Conservation (phyloP, 140 eudicot species). For the Stevia rebaudiana region DNA sequence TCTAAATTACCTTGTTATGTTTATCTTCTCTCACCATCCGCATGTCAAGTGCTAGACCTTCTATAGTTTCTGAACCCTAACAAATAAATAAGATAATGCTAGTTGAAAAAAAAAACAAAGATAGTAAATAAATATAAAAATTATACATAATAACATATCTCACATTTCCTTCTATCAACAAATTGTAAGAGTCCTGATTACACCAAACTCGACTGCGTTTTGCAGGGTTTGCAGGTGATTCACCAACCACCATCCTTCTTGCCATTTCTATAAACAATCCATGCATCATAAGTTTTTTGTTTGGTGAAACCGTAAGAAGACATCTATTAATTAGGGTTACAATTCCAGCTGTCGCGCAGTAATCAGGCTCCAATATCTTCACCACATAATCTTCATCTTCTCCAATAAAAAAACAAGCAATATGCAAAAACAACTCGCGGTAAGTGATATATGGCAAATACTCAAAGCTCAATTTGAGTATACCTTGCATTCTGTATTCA, state of each 20-base stretch:
- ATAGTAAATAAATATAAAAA: background rate
- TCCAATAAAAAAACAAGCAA: slow-evolving; percentile 12
- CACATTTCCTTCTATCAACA: slow-evolving; percentile 24
- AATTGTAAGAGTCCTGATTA: slow-evolving; percentile 19
- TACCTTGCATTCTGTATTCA: slow-evolving; percentile 7
- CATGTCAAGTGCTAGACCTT: slow-evolving; percentile 37
- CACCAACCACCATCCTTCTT: slow-evolving; percentile 26
- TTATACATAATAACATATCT: slow-evolving; percentile 7
- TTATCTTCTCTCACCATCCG: slow-evolving; percentile 16
- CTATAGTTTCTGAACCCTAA: slow-evolving; percentile 27
- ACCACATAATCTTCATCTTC: slow-evolving; percentile 13
- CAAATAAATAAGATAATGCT: background rate
- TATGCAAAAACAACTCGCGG: no score
- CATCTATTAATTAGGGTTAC: slow-evolving; percentile 22
- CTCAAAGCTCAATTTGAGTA: slow-evolving; percentile 24
- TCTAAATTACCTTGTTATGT: slow-evolving; percentile 4
- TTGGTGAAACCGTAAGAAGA: slow-evolving; percentile 18
- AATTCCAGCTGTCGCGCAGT: slow-evolving; percentile 28
- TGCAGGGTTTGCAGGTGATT: slow-evolving; percentile 30
- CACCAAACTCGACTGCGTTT: slow-evolving; percentile 34
- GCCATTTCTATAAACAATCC: slow-evolving; percentile 34
- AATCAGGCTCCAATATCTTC: slow-evolving; percentile 25
- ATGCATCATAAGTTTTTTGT: slow-evolving; percentile 33
- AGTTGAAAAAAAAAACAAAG: background rate
- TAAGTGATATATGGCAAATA: slow-evolving; percentile 14